Evolutionary conservation across 345 rosid species (phyloP), one percentile per base, ranked within the genome.

Genomic region (Viola odorata): DNA sequence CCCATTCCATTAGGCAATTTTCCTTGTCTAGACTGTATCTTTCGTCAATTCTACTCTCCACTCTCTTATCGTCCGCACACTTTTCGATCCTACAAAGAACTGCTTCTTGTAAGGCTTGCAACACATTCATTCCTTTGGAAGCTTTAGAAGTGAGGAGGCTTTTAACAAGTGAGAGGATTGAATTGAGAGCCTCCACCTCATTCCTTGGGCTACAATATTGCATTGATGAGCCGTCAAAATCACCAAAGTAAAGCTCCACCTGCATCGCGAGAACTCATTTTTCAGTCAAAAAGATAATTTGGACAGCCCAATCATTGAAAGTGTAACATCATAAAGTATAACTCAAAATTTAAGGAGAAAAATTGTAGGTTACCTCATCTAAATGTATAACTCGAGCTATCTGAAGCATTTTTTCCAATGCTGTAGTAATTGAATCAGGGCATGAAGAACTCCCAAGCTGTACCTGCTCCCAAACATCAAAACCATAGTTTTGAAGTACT

Each of bases 181-280:
- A 84, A 70, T 69, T 83, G 37, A 86, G 87, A 77, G 91, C 79
- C 67, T 86, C 87, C 78, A 90, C 65, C 73, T 94, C 99, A 58
- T 90, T 94, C 76, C 85, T 85, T 58, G 66, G 36, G 38, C 88
- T 84, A 66, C 75, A 83, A 53, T 61, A 67, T 70, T 82, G 91
- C 41, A 60, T 7, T 41, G 78, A 55, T 67, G 68, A 45, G 56
- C 77, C 69, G 6, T 62, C 69, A 60, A 54, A 72, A 59, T 81
- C 83, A 14, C 82, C 79, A 75, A 94, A 94, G 63, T 90, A 94
- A 61, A 94, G 82, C 62, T 94, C 97, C 64, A 80, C 91, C 99
- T 94, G 82, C 79, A 81, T 41, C 55, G 42, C 8, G 6, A 8
- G 36, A 45, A 3, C 45, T 6, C 8, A 42, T 6, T 42, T 41